Base-by-base conservation (phyloP, 805 yeast species). In the Schwanniomyces vanrijiae region DNA sequence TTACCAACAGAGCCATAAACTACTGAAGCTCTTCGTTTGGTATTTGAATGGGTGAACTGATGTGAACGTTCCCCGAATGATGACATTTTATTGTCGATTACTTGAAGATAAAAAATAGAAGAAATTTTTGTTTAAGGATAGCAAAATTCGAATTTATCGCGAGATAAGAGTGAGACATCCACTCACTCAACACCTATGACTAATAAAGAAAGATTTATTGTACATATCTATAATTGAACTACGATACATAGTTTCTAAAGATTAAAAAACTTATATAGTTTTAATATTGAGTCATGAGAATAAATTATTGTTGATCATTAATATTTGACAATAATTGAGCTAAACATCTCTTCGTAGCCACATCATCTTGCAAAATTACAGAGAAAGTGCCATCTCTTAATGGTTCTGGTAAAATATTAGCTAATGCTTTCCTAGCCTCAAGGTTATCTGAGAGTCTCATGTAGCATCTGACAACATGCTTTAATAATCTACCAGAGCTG, bases 401-500 rank as follows among this genome's bases (percentile, higher is more conserved):
- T 2, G 95, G 88, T 55, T 86, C 92, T 1, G 99, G 98, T 43
- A 94, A 70, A 19, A 88, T 84, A 48, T 83, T 86, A 40, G 88
- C 84, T 54, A 92, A 75, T 0, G 96, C 90, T 53, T 87, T 87
- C 54, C 97, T 77, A 2, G 98, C 97, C 52, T 95, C 95, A 29
- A 83, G 74, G 58, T 92, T 91, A 62, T 92, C 99, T 39, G 94
- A 83, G 41, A 92, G 75, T 53, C 99, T 80, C 69, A 92, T 75
- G 62, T 92, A 92, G 64, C 99, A 92, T 63, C 97, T 80, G 24
- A 92, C 94, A 28, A 92, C 96, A 62, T 94, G 98, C 63, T 92
- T 91, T 50, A 92, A 75, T 43, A 92, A 73, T 56, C 98, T 78
- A 0, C 92, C 90, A 0, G 96, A 86, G 44, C 76, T 70, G 49